Evolutionary conservation across 495 filamentous ascomycete genomes (phyloP).

Genomic region (Staphylotrichum longicolle): DNA sequence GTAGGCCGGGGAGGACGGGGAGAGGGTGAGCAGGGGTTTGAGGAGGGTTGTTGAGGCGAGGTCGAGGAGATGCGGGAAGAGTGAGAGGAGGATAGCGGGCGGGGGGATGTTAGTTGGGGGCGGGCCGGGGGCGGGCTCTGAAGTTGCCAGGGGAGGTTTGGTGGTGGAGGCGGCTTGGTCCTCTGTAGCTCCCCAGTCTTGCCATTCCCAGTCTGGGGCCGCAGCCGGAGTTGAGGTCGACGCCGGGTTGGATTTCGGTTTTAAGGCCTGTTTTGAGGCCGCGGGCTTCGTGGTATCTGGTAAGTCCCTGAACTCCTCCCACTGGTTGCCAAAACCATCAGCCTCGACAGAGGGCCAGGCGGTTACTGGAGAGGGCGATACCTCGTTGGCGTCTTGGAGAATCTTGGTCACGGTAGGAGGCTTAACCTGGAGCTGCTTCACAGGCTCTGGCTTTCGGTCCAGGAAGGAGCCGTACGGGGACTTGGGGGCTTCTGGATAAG

Average conservation of each 20-base stretch:
- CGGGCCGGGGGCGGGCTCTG: conserved; percentile 23
- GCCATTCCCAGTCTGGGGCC: conserved; percentile 43
- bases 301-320: conserved; percentile 57
- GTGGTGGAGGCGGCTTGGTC: conserved; percentile 1
- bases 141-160: not conserved
- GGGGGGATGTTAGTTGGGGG: conserved; percentile 89
- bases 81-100: conserved; percentile 73
- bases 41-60: conserved; percentile 54
- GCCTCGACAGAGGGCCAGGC: conserved; percentile 44
- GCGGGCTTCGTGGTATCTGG: conserved; percentile 29
- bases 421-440: conserved; percentile 41
- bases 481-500: conserved; percentile 47
- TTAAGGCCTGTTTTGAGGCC: conserved; percentile 8
- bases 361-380: conserved; percentile 43
- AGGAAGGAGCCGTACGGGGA: conserved; percentile 50
- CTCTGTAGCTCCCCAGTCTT: conserved; percentile 34
- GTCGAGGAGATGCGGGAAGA: conserved; percentile 67
- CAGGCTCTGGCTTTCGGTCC: conserved; percentile 46
- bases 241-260: conserved; percentile 14
- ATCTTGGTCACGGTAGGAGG: conserved; percentile 37
- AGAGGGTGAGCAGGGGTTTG: conserved; percentile 51
- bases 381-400: conserved; percentile 30
- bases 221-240: not conserved
- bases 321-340: conserved; percentile 50
- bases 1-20: conserved; percentile 46